A percentile compares a stretch with the other conserved stretches of the same genome.
Evolutionary conservation across 176 grass and related monocot species (phyloP).

Genomic region (Aegilops longissima): DNA sequence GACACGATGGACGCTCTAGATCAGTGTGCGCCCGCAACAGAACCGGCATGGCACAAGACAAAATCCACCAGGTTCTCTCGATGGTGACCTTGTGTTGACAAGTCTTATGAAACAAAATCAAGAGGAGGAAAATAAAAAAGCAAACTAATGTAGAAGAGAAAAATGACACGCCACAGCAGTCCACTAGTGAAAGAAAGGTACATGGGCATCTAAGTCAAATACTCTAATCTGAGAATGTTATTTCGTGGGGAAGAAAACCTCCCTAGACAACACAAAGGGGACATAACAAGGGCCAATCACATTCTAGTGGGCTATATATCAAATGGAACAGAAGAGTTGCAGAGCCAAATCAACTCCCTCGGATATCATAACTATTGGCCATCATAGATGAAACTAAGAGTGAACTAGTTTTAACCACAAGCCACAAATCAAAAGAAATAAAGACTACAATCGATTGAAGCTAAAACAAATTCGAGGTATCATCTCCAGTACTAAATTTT

Average conservation of each 20-base stretch:
- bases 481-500: background rate
- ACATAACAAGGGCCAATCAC: too few relatives aligned
- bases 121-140: too few relatives aligned
- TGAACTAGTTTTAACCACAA: constrained; percentile 28
- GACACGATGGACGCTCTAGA: background rate
- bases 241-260: too few relatives aligned
- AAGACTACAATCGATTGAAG: background rate
- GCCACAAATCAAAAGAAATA: constrained; percentile 1
- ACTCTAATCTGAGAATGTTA: too few relatives aligned
- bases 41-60: constrained; percentile 22
- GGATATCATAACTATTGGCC: constrained; percentile 31
- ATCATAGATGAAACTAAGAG: background rate
- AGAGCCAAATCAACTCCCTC: background rate
- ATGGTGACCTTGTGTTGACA: constrained; percentile 6
- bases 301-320: too few relatives aligned
- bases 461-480: constrained; percentile 33
- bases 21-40: constrained; percentile 49
- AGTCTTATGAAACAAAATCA: too few relatives aligned
- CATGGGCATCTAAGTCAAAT: too few relatives aligned
- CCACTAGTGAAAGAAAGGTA: too few relatives aligned
- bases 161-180: too few relatives aligned
- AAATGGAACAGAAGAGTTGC: too few relatives aligned
- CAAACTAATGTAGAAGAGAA: too few relatives aligned
- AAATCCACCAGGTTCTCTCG: constrained; percentile 42
- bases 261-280: too few relatives aligned